Evolutionary conservation across 108 stramenopile genomes (phyloP).

Genomic region (Fragilaria radians): DNA sequence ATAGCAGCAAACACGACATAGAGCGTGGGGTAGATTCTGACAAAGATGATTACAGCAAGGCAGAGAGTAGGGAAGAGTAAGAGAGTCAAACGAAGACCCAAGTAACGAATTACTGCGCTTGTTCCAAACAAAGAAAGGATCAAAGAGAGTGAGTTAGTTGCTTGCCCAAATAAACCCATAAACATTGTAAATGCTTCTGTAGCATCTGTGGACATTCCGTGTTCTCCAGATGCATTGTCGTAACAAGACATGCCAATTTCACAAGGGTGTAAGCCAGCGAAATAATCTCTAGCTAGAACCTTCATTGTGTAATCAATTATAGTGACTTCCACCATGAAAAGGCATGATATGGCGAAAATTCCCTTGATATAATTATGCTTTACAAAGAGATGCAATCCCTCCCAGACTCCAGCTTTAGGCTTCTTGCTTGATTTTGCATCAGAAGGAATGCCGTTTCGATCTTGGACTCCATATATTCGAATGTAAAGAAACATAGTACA

Average conservation of each 20-base stretch:
- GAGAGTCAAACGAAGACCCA: conserved; percentile 85
- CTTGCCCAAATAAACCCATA: conserved; percentile 96
- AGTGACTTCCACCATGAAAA: conserved; percentile 98
- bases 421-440: conserved; percentile 32
- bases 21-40: conserved; percentile 74
- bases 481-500: conserved; percentile 90
- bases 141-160: conserved; percentile 91
- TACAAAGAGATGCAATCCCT: conserved; percentile 87
- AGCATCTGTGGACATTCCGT: conserved; percentile 65
- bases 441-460: conserved; percentile 29
- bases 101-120: conserved; percentile 89
- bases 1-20: conserved; percentile 93
- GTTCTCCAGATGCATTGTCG: conserved; percentile 45
- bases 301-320: conserved; percentile 98
- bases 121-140: conserved; percentile 91
- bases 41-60: conserved; percentile 72
- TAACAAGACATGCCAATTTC: conserved; percentile 65
- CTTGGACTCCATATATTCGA: conserved; percentile 59
- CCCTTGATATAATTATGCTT: conserved; percentile 95
- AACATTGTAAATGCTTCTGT: conserved; percentile 86
- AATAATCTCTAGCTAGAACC: conserved; percentile 85
- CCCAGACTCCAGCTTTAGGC: conserved; percentile 82
- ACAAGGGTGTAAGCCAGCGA: conserved; percentile 82
- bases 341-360: conserved; percentile 93
- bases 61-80: conserved; percentile 91